Percentiles rank a stretch among this genome's conserved stretches.
Conservation (phyloP, 108 stramenopile genomes). For the Nitzschia sp. region DNA sequence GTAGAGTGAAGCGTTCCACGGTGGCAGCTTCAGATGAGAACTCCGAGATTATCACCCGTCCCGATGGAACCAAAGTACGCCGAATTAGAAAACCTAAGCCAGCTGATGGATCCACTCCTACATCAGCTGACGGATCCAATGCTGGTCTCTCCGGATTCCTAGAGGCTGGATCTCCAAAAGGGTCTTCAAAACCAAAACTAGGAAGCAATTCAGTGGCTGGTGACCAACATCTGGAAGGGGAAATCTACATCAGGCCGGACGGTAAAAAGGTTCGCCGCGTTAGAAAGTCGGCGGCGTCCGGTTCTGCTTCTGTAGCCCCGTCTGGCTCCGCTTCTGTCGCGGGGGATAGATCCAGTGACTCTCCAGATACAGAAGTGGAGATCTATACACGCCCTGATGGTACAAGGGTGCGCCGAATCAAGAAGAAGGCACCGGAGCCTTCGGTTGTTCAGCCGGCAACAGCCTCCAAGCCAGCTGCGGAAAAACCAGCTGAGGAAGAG, state of each 20-base stretch:
- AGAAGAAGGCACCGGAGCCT: conserved; percentile 13
- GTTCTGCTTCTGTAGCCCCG: conserved; percentile 34
- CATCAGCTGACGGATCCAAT: neutral
- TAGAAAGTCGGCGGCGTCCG: conserved; percentile 22
- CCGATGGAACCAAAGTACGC: conserved; percentile 52
- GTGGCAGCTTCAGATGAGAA: conserved; percentile 16
- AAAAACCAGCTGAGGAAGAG: conserved; percentile 2
- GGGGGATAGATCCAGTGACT: neutral
- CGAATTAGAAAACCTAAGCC: conserved; percentile 37
- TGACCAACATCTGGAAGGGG: conserved; percentile 35
- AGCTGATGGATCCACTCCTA: neutral
- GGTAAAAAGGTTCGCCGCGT: conserved; percentile 52
- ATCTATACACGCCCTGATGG: conserved; percentile 53
- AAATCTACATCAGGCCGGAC: conserved; percentile 52
- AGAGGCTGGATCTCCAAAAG: conserved; percentile 12
- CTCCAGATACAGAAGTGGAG: conserved; percentile 35
- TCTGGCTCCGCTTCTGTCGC: conserved; percentile 14
- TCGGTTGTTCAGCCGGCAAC: neutral
- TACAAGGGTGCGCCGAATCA: conserved; percentile 40
- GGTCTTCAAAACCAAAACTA: conserved; percentile 20
- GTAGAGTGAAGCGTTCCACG: conserved; percentile 34
- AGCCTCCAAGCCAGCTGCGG: neutral
- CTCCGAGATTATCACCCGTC: conserved; percentile 44
- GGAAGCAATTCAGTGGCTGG: conserved; percentile 46
- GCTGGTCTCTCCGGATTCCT: conserved; percentile 31